Percentiles rank a stretch among this genome's conserved stretches.
These are phyloP conservation scores for Drechslerella coelobrocha DNA, from an alignment of 2,329 filamentous ascomycete genomes.

Conservation along the genomic window DNA sequence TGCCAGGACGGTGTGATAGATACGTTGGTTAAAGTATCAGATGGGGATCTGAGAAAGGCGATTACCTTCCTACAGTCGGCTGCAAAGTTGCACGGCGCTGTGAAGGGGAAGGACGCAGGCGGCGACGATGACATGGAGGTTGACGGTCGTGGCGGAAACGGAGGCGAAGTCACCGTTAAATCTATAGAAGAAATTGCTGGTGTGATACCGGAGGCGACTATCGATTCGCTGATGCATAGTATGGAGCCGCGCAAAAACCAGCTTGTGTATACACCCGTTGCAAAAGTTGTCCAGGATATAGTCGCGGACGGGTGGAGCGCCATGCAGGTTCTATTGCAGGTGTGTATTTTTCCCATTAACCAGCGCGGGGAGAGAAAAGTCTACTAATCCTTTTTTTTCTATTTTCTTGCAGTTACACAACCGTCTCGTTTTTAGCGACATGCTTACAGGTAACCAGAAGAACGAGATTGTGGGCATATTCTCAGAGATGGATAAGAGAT, in stretches of 20 bases:
- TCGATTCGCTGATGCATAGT: constrained; percentile 73
- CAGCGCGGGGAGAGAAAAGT: too few species aligned
- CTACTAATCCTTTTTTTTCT: too few species aligned
- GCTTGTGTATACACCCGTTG: constrained; percentile 71
- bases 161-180: constrained; percentile 72
- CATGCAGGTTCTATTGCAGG: constrained; percentile 81
- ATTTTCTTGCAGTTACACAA: constrained; percentile 72
- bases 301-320: constrained; percentile 98
- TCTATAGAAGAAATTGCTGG: constrained; percentile 95
- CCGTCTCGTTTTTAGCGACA: constrained; percentile 80
- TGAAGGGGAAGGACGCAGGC: constrained; percentile 61
- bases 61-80: constrained; percentile 96
- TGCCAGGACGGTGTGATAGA: constrained; percentile 82
- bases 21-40: constrained; percentile 82
- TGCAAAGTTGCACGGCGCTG: constrained; percentile 81
- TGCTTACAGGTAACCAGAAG: constrained; percentile 82
- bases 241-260: constrained; percentile 73
- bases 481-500: constrained; percentile 89
- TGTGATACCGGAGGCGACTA: constrained; percentile 79
- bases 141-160: constrained; percentile 59
- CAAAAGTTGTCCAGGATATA: constrained; percentile 83
- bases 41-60: constrained; percentile 93
- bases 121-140: constrained; percentile 69
- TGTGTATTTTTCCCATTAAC: constrained; percentile 58
- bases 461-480: constrained; percentile 88